Evolutionary conservation across 345 rosid species (phyloP).

Genomic region (Salix arbutifolia): DNA sequence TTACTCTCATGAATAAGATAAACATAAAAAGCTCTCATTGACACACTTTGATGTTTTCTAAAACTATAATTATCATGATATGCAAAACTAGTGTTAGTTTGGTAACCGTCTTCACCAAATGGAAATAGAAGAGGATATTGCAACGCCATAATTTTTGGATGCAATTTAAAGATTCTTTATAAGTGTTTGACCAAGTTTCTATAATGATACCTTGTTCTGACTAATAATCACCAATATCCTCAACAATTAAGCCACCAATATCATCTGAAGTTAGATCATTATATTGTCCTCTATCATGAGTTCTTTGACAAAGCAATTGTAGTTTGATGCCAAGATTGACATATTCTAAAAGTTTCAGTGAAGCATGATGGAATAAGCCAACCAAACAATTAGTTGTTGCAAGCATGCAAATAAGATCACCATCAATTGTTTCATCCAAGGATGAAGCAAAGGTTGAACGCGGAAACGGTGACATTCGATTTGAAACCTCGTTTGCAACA

Average conservation of each 20-base stretch:
- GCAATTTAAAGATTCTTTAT: not conserved
- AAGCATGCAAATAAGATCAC: too few relatives aligned
- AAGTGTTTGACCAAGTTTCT: too few relatives aligned
- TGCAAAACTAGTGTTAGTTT: too few relatives aligned
- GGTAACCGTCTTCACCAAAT: not conserved
- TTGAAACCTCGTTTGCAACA: too few relatives aligned
- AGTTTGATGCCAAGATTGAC: too few relatives aligned
- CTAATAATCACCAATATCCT: not conserved
- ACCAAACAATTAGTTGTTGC: too few relatives aligned
- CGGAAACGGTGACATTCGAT: too few relatives aligned
- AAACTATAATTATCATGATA: rapidly evolving
- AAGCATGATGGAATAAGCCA: too few relatives aligned
- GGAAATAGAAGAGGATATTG: not conserved
- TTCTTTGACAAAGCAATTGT: not conserved
- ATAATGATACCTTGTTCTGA: not conserved
- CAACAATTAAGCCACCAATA: not conserved
- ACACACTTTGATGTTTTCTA: not conserved
- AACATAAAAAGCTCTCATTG: not conserved
- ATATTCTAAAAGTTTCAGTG: too few relatives aligned
- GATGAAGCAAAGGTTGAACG: too few relatives aligned
- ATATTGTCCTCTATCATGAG: not conserved
- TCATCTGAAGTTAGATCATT: not conserved
- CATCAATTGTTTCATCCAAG: too few relatives aligned
- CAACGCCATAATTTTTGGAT: not conserved
- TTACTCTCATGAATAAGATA: not conserved